Percentiles rank a stretch among this genome's conserved stretches.
Evolutionary conservation across 192 early-diverging fungal genomes (phyloP).

Genomic region (Thamnidium elegans): DNA sequence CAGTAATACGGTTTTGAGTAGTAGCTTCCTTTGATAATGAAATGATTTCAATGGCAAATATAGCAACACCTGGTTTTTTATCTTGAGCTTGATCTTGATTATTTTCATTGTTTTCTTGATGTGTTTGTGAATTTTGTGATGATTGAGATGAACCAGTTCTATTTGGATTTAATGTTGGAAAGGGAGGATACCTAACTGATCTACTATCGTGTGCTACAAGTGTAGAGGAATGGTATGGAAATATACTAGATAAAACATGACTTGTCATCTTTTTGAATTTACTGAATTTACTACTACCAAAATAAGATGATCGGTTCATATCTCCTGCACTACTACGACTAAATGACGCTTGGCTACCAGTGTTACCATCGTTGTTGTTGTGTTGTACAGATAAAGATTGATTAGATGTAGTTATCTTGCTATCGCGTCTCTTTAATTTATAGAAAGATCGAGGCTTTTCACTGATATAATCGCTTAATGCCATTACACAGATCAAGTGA

Average conservation of each 20-base stretch:
- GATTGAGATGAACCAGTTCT: conserved; percentile 4
- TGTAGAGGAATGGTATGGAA: conserved; percentile 14
- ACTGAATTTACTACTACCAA: conserved; percentile 11
- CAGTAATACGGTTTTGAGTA: conserved; percentile 14
- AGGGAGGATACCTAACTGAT: background rate
- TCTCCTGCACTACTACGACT: conserved; percentile 10
- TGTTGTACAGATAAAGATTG: background rate
- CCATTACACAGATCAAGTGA: conserved; percentile 24
- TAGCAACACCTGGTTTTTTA: conserved; percentile 16
- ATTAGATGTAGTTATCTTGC: conserved; percentile 5
- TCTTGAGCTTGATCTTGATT: background rate
- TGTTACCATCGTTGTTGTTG: background rate
- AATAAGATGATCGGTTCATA: conserved; percentile 11
- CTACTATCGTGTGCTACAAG: conserved; percentile 10
- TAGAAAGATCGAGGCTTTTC: conserved; percentile 13
- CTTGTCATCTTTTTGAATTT: conserved; percentile 18
- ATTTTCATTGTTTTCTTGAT: background rate
- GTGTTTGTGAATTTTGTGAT: background rate
- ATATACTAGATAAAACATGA: conserved; percentile 13
- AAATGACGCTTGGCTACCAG: conserved; percentile 14
- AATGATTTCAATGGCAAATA: conserved; percentile 31
- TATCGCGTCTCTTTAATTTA: conserved; percentile 13
- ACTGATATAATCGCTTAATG: conserved; percentile 20
- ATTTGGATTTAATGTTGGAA: conserved; percentile 1
- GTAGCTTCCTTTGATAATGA: conserved; percentile 16